Evolutionary conservation across 2,329 filamentous ascomycete genomes (phyloP), one percentile per base, ranked within the genome.

Genomic region (Xylaria sp.): DNA sequence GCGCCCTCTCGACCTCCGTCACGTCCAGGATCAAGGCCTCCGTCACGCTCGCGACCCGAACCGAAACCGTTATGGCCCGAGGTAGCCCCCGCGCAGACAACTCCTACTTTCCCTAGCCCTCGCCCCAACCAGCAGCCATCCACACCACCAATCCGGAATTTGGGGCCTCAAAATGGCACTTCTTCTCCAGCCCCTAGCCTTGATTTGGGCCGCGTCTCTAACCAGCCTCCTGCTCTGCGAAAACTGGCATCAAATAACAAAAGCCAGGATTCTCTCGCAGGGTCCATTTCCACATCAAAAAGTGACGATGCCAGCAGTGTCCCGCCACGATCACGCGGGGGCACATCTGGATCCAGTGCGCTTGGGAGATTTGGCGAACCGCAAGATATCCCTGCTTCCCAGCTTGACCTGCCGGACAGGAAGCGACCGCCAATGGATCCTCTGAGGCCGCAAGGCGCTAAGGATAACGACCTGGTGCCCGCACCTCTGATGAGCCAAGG

Each of bases 381-480:
- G n/a, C 77, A 77, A 39, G 72, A 75, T 54, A 23, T 52, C 50
- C 66, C 28, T 72, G 77, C 69, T 18, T 75, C 78, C 8, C 84
- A 85, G 44, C 81, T 86, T 25, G 83, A 83, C 41, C 84, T 88
- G 1, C 90, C 90, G 0, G 89, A 91, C 73, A 84, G 90, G 70
- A 89, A 86, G 77, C 82, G 90, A 58, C 90, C 90, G 1, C 89
- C 90, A 0, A 91, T 92, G 88, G 87, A 90, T 68, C 85, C 87
- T 8, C 79, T 86, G 7, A 82, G 87, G 39, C 86, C 87, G 8
- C 82, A 84, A 59, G 84, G 80, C 56, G 71, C 76, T 50, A 77
- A 76, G 15, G 84, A 89, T 72, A 84, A 83, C 57, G 85, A 87
- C 62, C 78, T 90, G 44, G 87, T 90, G 2, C 88, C 88, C 7